Percentiles rank a stretch among this genome's conserved stretches.
phyloP scores from a whole-genome alignment of 164 flowering plant species.

The Santalum album region DNA sequence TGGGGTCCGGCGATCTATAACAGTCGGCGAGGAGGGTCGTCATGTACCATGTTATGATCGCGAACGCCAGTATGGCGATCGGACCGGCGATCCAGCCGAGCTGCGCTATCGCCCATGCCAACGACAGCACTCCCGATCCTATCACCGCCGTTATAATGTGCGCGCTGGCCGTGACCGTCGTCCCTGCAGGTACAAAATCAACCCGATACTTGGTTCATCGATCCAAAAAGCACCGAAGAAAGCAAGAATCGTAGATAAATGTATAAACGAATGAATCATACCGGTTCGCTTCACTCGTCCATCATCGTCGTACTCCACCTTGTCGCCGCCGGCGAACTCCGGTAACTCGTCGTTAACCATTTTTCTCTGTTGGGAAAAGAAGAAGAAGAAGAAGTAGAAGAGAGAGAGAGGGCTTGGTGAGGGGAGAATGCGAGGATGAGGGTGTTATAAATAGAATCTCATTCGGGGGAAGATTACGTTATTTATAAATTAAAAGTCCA shows the following conservation, averaged over 20 bases:
- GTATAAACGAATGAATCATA: too few species aligned
- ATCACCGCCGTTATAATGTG: constrained; percentile 38
- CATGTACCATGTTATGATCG: constrained; percentile 21
- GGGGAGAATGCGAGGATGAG: too few species aligned
- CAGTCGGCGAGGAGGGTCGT: constrained; percentile 23
- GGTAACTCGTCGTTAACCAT: too few species aligned
- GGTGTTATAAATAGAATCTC: too few species aligned
- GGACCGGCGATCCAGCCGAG: constrained; percentile 37
- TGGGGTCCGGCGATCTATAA: constrained; percentile 28
- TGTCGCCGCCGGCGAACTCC: too few species aligned
- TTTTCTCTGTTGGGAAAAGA: too few species aligned
- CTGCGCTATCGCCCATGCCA: constrained; percentile 26
- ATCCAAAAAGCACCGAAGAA: background rate
- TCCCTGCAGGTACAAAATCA: constrained; percentile 15
- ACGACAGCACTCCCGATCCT: constrained; percentile 30
- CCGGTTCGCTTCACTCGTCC: constrained; percentile 23
- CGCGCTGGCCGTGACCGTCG: constrained; percentile 22
- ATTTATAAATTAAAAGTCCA: too few species aligned
- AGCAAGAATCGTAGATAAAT: too few species aligned
- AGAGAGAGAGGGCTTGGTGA: too few species aligned
- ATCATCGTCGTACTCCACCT: constrained; percentile 20
- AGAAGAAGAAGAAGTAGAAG: too few species aligned
- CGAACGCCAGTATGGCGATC: constrained; percentile 11
- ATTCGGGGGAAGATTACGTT: too few species aligned
- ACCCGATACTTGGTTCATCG: too few species aligned